Evolutionary conservation across 495 filamentous ascomycete species (phyloP).

Genomic region (Jackrogersella multiformis): DNA sequence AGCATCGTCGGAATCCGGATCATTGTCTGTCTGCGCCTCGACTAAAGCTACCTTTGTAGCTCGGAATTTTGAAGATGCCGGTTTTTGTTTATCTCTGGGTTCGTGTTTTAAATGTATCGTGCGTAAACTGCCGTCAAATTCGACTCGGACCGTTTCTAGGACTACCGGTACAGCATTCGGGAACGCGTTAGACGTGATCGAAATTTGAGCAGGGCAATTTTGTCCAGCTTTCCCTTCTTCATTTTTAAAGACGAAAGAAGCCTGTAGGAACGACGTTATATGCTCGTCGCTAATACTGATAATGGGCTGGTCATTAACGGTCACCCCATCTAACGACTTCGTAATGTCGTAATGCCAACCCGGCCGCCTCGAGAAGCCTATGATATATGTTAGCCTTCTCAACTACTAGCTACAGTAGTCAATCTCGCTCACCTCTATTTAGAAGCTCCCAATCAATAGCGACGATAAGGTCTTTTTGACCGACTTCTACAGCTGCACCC

Average conservation of each 20-base stretch:
- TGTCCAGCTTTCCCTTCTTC: slow-evolving; percentile 87
- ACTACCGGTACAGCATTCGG: slow-evolving; percentile 67
- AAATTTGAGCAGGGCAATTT: slow-evolving; percentile 73
- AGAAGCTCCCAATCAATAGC: slow-evolving; percentile 87
- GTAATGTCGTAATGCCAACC: slow-evolving; percentile 80
- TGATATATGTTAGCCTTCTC: slow-evolving; percentile 14
- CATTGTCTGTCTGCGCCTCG: slow-evolving; percentile 35
- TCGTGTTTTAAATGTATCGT: slow-evolving; percentile 60
- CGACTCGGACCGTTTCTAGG: slow-evolving; percentile 70
- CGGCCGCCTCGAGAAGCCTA: slow-evolving; percentile 68
- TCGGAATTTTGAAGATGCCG: slow-evolving; percentile 17
- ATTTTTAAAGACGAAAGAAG: slow-evolving; percentile 77
- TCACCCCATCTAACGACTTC: slow-evolving; percentile 68
- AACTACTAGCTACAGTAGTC: slow-evolving; percentile 18
- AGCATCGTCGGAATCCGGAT: slow-evolving; percentile 29
- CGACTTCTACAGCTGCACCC: slow-evolving; percentile 71
- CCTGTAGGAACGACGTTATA: slow-evolving; percentile 73
- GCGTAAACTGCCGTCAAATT: slow-evolving; percentile 74
- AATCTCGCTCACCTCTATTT: slow-evolving; percentile 65
- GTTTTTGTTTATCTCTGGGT: slow-evolving; percentile 7
- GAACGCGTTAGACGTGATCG: slow-evolving; percentile 75
- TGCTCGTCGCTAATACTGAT: slow-evolving; percentile 73
- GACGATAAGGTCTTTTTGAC: slow-evolving; percentile 72
- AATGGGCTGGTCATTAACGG: slow-evolving; percentile 65
- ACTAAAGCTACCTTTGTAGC: slow-evolving; percentile 43